A percentile compares a stretch with the other conserved stretches of the same genome.
phyloP scores from a whole-genome alignment of 345 rosid genomes.

The Murraya koenigii region DNA sequence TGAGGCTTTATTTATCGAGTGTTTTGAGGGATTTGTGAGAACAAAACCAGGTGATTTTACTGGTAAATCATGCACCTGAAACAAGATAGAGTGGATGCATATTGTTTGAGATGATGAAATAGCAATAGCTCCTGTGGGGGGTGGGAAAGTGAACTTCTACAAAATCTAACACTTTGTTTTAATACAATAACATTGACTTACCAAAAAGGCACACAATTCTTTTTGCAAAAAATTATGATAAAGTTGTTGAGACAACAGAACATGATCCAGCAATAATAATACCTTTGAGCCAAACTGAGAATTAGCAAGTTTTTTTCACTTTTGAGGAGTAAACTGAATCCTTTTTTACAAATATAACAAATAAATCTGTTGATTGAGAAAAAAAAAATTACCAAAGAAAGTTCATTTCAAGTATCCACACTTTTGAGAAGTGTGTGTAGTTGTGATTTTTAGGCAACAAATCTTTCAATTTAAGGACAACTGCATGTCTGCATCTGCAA shows the following conservation, averaged over 20 bases:
- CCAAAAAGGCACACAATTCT: neutral
- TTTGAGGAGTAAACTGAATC: no score
- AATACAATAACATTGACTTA: neutral
- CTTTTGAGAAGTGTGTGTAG: neutral
- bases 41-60: neutral
- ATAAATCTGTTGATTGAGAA: no score
- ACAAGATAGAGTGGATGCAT: neutral
- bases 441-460: neutral
- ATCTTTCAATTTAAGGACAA: neutral
- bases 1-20: conserved; percentile 2
- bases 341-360: no score
- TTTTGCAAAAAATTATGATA: neutral
- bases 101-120: neutral
- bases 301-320: neutral
- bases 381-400: no score
- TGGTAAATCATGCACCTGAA: neutral
- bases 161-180: neutral
- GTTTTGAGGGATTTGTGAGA: neutral
- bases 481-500: neutral
- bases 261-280: neutral
- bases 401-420: no score
- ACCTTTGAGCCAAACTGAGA: neutral
- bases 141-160: no score
- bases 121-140: neutral
- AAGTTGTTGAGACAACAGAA: neutral